A percentile compares a stretch with the other conserved stretches of the same genome.
phyloP scores from a whole-genome alignment of 129 eudicot species.

The Smallanthus sonchifolius region DNA sequence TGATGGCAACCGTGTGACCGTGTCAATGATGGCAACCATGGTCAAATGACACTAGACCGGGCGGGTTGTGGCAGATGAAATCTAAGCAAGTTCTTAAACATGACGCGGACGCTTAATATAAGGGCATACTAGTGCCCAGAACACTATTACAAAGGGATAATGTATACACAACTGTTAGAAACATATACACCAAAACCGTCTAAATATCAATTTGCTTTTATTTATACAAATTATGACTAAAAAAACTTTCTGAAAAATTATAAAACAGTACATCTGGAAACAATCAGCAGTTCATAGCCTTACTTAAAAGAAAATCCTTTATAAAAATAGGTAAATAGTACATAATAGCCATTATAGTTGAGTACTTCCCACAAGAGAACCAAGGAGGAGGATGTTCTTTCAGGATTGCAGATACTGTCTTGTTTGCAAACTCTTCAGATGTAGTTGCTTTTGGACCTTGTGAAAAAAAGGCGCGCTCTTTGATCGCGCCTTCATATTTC shows the following conservation, averaged over 20 bases:
- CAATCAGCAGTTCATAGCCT: slow-evolving; percentile 44
- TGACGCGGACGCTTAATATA: neutral
- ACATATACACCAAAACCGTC: neutral
- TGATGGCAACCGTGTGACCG: too few species aligned
- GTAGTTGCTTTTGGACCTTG: slow-evolving; percentile 64
- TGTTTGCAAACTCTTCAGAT: slow-evolving; percentile 77
- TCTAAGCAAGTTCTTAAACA: neutral
- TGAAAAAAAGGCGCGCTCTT: slow-evolving; percentile 59
- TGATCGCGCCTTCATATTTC: slow-evolving; percentile 59
- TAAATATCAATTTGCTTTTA: neutral
- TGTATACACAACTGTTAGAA: neutral
- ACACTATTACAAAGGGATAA: too few species aligned
- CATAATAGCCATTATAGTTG: slow-evolving; percentile 58
- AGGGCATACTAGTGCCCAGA: neutral
- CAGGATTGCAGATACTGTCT: slow-evolving; percentile 58
- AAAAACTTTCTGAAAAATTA: neutral
- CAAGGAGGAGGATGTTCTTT: slow-evolving; percentile 70
- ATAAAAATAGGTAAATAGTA: slow-evolving; percentile 70
- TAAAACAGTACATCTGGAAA: neutral
- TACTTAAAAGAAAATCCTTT: slow-evolving; percentile 62
- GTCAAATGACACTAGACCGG: too few species aligned
- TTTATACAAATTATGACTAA: neutral
- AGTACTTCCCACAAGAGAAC: slow-evolving; percentile 65
- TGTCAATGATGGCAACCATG: too few species aligned
- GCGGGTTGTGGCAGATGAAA: neutral